Percentiles rank a stretch among this genome's conserved stretches.
Conservation (phyloP, 768 basidiomycete species). For the Phaeotremella skinneri region DNA sequence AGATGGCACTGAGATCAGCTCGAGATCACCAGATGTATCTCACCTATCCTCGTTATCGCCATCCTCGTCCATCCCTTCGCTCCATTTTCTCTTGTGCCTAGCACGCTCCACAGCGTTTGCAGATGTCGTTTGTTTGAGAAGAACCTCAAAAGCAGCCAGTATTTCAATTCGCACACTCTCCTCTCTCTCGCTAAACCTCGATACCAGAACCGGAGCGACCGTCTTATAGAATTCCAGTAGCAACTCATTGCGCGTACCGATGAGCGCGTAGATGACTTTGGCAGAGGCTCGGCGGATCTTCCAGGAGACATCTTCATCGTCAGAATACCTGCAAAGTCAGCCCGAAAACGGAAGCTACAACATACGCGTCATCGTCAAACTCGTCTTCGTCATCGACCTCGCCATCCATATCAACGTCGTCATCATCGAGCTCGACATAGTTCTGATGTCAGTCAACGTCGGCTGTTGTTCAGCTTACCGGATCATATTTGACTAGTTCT, state of each 20-base stretch:
- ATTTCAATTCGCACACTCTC: conserved; percentile 90
- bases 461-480: conserved; percentile 59
- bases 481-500: conserved; percentile 87
- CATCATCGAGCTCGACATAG: conserved; percentile 63
- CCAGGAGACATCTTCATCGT: conserved; percentile 97
- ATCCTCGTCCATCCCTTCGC: conserved; percentile 56
- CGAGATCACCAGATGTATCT: conserved; percentile 9
- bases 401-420: conserved; percentile 63
- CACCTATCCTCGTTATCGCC: conserved; percentile 40
- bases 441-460: conserved; percentile 56
- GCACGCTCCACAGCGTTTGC: conserved; percentile 56
- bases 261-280: conserved; percentile 78
- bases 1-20: conserved; percentile 25
- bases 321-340: conserved; percentile 71
- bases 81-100: conserved; percentile 54
- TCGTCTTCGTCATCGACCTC: conserved; percentile 63
- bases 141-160: conserved; percentile 76
- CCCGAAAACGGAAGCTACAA: conserved; percentile 5
- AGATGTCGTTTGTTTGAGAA: conserved; percentile 76
- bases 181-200: conserved; percentile 90
- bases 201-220: conserved; percentile 83
- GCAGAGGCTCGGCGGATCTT: conserved; percentile 92
- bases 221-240: conserved; percentile 73
- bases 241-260: conserved; percentile 86
- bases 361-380: conserved; percentile 73